Base-by-base conservation (phyloP, 768 basidiomycete genomes). In the Mrakia gelida region DNA sequence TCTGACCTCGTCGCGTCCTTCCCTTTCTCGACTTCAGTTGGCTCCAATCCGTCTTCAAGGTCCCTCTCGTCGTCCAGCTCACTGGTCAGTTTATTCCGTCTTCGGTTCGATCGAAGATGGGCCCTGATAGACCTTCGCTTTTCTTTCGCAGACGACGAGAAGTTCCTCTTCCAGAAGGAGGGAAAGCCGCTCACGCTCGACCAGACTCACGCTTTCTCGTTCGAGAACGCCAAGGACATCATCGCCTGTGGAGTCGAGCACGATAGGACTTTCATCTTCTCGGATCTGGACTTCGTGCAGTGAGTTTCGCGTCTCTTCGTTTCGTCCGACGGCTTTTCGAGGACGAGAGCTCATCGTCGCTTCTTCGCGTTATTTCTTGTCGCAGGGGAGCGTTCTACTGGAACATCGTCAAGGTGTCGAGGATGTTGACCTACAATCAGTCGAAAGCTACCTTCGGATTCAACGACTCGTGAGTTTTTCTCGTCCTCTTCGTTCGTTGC, bases 401-500 rank as follows among this genome's bases (percentile, higher is more conserved):
- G 82, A 98, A 98, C 82, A 90, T 98, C 30, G 92, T 94, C 78
- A 92, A 91, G 83, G 92, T 98, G 75, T 94, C 96, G 16, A 89
- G 94, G 41, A 91, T 93, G 81, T 94, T 98, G 81, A 95, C 95
- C 1, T 91, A 92, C 82, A 95, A 91, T 82, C 94, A 98, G 84
- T 92, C 92, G 11, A 95, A 92, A 84, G 94, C 93, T 13, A 94
- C 95, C 0, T 99, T 99, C 82, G 97, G 97, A 2, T 99, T 99
- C 87, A 91, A 87, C 79, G 96, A 98, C 82, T 95, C 94, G 95
- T 96, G 81, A 85, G 93, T 88, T n/a, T n/a, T n/a, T 21, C 32
- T 30, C 56, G 49, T 77, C 54, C 30, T 30, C n/a, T 13, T 16
- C 18, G 1, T 52, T 26, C 41, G 34, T 45, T 41, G 41, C 13